A percentile compares a stretch with the other conserved stretches of the same genome.
phyloP scores from a whole-genome alignment of 148 eudicot genomes.

The Camellia granthamiana region DNA sequence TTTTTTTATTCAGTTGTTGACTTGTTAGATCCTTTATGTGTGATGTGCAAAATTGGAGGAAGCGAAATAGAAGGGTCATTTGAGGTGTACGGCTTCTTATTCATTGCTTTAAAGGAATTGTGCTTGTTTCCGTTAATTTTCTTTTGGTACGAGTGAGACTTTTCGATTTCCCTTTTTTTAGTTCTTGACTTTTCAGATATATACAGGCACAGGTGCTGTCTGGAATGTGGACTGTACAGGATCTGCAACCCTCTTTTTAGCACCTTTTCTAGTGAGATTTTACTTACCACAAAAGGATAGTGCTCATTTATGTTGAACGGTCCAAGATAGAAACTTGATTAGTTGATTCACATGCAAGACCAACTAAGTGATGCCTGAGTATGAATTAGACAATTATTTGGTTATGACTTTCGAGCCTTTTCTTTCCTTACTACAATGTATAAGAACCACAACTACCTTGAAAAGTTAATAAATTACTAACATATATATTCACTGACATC shows the following conservation, averaged over 20 bases:
- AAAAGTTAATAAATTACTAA: neutral
- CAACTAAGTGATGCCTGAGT: neutral
- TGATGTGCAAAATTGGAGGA: neutral
- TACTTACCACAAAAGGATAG: too few relatives aligned
- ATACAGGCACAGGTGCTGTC: too few relatives aligned
- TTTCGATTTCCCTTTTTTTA: too few relatives aligned
- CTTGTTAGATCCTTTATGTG: neutral
- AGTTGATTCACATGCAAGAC: too few relatives aligned
- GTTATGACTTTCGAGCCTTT: neutral
- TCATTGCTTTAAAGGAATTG: neutral
- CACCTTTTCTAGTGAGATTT: too few relatives aligned
- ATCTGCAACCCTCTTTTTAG: too few relatives aligned
- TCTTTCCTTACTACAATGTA: neutral
- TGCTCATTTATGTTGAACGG: too few relatives aligned
- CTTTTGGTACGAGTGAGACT: too few relatives aligned
- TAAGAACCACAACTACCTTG: neutral
- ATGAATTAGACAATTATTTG: neutral
- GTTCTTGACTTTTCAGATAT: too few relatives aligned
- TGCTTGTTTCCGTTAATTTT: neutral
- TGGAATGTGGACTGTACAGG: too few relatives aligned
- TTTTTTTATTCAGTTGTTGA: neutral
- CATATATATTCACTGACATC: too few relatives aligned
- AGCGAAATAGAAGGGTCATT: neutral
- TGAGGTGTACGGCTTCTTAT: neutral
- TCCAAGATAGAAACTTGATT: too few relatives aligned